A percentile compares a stretch with the other conserved stretches of the same genome.
Evolutionary conservation across 1,284 basidiomycete species (phyloP).

Genomic region (Pterula multifida): DNA sequence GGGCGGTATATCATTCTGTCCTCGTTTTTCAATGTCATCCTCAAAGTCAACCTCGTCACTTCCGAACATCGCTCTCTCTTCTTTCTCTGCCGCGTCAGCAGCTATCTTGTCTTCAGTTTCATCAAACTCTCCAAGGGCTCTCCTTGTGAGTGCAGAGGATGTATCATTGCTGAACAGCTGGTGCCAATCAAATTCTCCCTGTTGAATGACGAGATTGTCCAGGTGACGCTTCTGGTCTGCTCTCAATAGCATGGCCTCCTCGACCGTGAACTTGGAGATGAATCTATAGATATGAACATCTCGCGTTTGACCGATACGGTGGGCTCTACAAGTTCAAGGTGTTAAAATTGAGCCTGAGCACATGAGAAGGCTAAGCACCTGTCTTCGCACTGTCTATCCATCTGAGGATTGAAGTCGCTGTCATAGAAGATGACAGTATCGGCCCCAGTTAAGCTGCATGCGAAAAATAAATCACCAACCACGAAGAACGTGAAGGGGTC

Average conservation of each 20-base stretch:
- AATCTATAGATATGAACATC: slow-evolving; percentile 97
- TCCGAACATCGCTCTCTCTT: slow-evolving; percentile 59
- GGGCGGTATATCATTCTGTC: slow-evolving; percentile 9
- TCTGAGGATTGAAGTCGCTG: slow-evolving; percentile 95
- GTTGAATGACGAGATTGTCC: slow-evolving; percentile 88
- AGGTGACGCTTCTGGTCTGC: slow-evolving; percentile 92
- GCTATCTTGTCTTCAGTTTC: slow-evolving; percentile 88
- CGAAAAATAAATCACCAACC: slow-evolving; percentile 6
- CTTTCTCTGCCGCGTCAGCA: slow-evolving; percentile 63
- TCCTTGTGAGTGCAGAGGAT: slow-evolving; percentile 10
- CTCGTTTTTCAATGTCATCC: slow-evolving; percentile 19
- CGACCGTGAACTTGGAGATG: slow-evolving; percentile 86
- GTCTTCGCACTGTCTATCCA: slow-evolving; percentile 96
- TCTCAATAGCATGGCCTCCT: slow-evolving; percentile 93
- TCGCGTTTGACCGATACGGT: slow-evolving; percentile 92
- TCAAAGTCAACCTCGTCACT: slow-evolving; percentile 71
- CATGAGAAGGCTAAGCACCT: slow-evolving; percentile 34
- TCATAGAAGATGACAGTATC: slow-evolving; percentile 97
- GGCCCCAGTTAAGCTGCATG: slow-evolving; percentile 84
- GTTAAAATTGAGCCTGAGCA: slow-evolving; percentile 2
- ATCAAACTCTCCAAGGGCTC: slow-evolving; percentile 75
- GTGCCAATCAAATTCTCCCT: slow-evolving; percentile 93
- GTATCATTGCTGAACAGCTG: slow-evolving; percentile 65
- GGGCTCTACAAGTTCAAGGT: slow-evolving; percentile 40
- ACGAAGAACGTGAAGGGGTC: not conserved